Base-by-base conservation (phyloP, 345 rosid species). In the Jatropha curcas region DNA sequence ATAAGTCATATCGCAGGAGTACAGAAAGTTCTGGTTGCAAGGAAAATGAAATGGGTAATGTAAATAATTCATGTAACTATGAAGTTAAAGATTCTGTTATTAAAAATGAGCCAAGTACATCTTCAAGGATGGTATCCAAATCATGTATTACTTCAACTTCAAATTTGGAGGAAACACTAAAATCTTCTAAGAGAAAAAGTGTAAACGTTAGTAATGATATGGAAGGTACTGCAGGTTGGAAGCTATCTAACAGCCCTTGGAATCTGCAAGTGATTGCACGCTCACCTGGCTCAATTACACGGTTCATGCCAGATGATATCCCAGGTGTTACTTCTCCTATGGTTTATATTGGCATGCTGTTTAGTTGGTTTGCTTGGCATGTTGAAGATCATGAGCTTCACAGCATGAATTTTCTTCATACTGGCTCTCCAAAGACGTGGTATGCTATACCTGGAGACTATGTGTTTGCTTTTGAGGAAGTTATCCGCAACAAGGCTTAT, bases 281-380 rank as follows among this genome's bases (percentile, higher is more conserved):
- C 30, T 88, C 99, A 65, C 89, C 97, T 75, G 98, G 99, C 56
- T 96, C 99, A 22, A 92, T 96, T 59, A 96, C 99, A 10, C 98
- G 99, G 52, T 96, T 91, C 82, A 93, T 96, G 99, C 97, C 99
- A 20, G 99, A 96, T 85, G 97, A 96, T 80, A 96, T 96, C 67
- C 99, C 97, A 7, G 99, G 99, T 72, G 99, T 96, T 59, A 90
- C 99, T 68, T 91, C 97, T 68, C 98, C 99, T 50, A 93, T 96
- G 98, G 80, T 96, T 69, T 96, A 93, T 80, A 88, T 96, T 48
- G 99, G 98, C 53, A 96, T 96, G 99, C 51, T 96, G 82, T 96
- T 91, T 79, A 96, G 98, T 87, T 96, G 99, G 99, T 96, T 96
- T 87, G 99, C 99, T 64, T 96, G 99, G 98, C 99, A 93, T 74